Base-by-base conservation (phyloP, 2,329 filamentous ascomycete species). In the Ceratocystis lukuohia region DNA sequence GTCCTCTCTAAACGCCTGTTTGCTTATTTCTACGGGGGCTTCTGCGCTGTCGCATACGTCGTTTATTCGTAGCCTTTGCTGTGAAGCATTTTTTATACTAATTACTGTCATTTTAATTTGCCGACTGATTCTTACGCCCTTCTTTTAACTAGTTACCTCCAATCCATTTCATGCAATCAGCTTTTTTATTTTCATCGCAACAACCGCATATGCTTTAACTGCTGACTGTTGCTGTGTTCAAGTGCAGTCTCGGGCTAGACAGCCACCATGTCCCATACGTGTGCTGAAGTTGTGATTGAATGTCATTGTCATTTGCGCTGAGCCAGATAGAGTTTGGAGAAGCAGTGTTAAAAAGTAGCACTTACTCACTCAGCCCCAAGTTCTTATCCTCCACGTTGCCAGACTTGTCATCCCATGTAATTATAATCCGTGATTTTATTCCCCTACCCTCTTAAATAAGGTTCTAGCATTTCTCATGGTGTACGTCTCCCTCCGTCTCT, bases 111-210 rank as follows among this genome's bases (percentile, higher is more conserved):
- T 4, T 41, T 33, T 5, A 4, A 15, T 41, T 41, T 3, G 12
- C 1, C 4, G 0, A 2, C 12, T 0, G 0, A 41, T 12, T 15
- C 2, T 53, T 5, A 15, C 3, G 12, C 12, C 1, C 12, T 25
- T 15, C 15, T 6, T 1, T 1, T 28, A 4, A 3, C 15, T 5
- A 25, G 20, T 10, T 25, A 53, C 4, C 15, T 53, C 10, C 22
- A 10, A 4, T 53, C 3, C 2, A 41, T 4, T 12, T 41, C 20
- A 10, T 53, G 22, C 12, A 41, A 1, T 41, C 3, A 1, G 4
- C 10, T 15, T 5, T 1, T 53, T 53, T 28, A 50, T 22, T 8
- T 1, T 22, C 30, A 48, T 22, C 17, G 46, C 17, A 4, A 20
- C 2, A 5, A 48, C n/a, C 37, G 1, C 37, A 10, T 0, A 17